Evolutionary conservation across 768 basidiomycete species (phyloP).

Genomic region (Pisolithus tinctorius): DNA sequence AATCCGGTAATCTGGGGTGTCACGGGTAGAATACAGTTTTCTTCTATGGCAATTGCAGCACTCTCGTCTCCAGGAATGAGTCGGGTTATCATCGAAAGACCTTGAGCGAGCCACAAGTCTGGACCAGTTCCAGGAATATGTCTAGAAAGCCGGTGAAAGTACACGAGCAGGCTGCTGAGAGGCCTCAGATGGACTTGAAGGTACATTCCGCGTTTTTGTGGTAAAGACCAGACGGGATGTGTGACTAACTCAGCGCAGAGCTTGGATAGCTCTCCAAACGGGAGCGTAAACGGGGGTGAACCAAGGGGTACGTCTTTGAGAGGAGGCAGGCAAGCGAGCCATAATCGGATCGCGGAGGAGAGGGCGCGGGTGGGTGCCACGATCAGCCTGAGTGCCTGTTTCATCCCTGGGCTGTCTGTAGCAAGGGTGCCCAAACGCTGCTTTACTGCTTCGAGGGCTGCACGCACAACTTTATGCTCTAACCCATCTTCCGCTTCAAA

Average conservation of each 20-base stretch:
- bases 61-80: constrained; percentile 75
- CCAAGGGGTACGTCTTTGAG: constrained; percentile 30
- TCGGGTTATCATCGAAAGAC: constrained; percentile 46
- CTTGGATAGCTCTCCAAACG: constrained; percentile 49
- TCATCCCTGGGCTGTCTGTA: background rate
- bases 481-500: constrained; percentile 29
- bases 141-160: constrained; percentile 54
- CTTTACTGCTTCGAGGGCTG: constrained; percentile 29
- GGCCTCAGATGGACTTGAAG: constrained; percentile 33
- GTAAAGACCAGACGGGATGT: constrained; percentile 45
- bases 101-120: constrained; percentile 63
- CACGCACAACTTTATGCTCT: constrained; percentile 32
- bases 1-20: constrained; percentile 15
- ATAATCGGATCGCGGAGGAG: constrained; percentile 49
- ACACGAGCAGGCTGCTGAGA: constrained; percentile 45
- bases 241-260: constrained; percentile 43
- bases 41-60: constrained; percentile 37
- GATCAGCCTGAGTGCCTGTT: constrained; percentile 17
- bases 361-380: constrained; percentile 32
- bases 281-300: constrained; percentile 57
- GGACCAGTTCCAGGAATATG: constrained; percentile 47
- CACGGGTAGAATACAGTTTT: constrained; percentile 8
- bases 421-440: constrained; percentile 15
- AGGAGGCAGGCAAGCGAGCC: constrained; percentile 54
- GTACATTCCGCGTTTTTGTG: constrained; percentile 2